These are phyloP conservation scores for Aphanoascus verrucosus DNA, from an alignment of 2,329 filamentous ascomycete genomes.

Conservation along the genomic window DNA sequence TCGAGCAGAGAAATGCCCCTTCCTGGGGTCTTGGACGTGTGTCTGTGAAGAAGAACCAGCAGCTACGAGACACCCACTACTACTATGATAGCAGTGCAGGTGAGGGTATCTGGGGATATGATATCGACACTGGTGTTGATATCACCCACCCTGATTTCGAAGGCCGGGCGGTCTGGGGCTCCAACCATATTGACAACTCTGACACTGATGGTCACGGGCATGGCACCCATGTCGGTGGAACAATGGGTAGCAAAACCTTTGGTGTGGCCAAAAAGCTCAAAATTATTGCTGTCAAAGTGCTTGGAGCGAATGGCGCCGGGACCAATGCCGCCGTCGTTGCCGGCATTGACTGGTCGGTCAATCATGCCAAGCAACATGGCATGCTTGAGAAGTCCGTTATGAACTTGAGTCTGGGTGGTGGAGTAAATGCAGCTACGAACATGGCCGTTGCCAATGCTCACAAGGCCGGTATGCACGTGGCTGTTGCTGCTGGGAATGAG, in stretches of 20 bases:
- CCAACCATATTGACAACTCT: conserved; percentile 22
- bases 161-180: conserved; percentile 28
- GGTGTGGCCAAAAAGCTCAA: conserved; percentile 31
- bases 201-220: conserved; percentile 26
- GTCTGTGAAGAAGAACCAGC: conserved; percentile 19
- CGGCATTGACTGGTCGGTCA: conserved; percentile 37
- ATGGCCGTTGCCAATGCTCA: conserved; percentile 29
- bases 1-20: conserved; percentile 20
- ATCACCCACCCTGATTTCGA: conserved; percentile 27
- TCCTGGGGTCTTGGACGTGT: conserved; percentile 31
- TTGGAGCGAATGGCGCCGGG: conserved; percentile 38
- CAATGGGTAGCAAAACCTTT: conserved; percentile 26
- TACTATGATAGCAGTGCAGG: conserved; percentile 29
- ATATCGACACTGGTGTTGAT: conserved; percentile 32
- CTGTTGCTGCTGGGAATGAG: conserved; percentile 36
- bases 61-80: conserved; percentile 21
- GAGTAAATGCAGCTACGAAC: conserved; percentile 30
- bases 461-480: conserved; percentile 29
- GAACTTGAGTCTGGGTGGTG: conserved; percentile 31
- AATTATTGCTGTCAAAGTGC: conserved; percentile 41
- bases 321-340: conserved; percentile 38
- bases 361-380: conserved; percentile 24
- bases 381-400: conserved; percentile 25
- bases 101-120: conserved; percentile 27
- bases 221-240: conserved; percentile 33